These are phyloP conservation scores for Aspergillus unguis DNA, from an alignment of 2,329 filamentous ascomycete species.

Conservation along the genomic window DNA sequence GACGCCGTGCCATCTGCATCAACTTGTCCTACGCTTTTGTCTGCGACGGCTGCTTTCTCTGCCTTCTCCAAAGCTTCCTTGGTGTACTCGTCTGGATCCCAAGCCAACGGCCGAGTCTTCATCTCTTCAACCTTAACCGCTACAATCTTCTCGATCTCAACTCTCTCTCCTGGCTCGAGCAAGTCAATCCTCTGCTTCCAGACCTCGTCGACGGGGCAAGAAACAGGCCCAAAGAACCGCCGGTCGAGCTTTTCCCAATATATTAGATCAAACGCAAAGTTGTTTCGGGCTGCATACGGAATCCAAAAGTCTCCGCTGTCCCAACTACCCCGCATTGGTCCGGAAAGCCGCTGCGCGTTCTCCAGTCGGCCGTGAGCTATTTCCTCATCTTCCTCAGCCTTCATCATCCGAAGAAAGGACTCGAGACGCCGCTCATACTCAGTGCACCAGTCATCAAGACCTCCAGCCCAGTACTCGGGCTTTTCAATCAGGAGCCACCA, in stretches of 20 bases:
- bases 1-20: too few relatives aligned
- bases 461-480: conserved; percentile 19
- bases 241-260: conserved; percentile 14
- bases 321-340: conserved; percentile 9
- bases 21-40: too few relatives aligned
- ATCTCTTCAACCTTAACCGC: conserved; percentile 12
- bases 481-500: conserved; percentile 21
- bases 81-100: conserved; percentile 16
- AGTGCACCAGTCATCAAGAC: conserved; percentile 17
- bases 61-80: too few relatives aligned
- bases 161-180: background rate
- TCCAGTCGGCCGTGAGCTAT: conserved; percentile 8
- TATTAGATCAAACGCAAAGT: conserved; percentile 15
- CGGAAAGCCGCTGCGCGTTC: conserved; percentile 13
- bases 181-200: conserved; percentile 12
- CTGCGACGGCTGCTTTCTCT: too few relatives aligned
- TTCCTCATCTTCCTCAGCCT: conserved; percentile 8
- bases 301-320: conserved; percentile 15
- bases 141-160: conserved; percentile 6
- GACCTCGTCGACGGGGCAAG: background rate
- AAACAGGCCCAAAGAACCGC: conserved; percentile 7
- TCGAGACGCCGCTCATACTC: conserved; percentile 13
- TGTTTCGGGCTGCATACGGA: conserved; percentile 6
- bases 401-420: conserved; percentile 16
- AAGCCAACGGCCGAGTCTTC: conserved; percentile 9